Evolutionary conservation across 345 rosid genomes (phyloP).

Genomic region (Populus simonii): DNA sequence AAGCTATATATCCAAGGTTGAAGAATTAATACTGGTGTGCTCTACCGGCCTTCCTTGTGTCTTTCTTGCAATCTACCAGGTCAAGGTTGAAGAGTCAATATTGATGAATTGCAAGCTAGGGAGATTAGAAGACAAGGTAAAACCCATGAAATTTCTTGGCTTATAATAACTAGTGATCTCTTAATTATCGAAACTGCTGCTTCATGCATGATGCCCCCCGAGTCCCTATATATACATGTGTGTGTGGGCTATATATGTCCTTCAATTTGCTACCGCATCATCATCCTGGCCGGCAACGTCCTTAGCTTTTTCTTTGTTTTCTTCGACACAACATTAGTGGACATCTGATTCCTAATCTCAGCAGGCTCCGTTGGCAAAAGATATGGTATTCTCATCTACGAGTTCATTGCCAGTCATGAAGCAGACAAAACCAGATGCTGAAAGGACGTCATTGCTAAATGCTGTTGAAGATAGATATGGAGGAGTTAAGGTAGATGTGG

Average conservation of each 20-base stretch:
- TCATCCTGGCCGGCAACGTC: not conserved
- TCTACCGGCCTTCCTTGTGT: too few species aligned
- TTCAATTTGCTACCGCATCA: not conserved
- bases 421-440: slow-evolving; percentile 12
- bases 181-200: too few species aligned
- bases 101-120: too few species aligned
- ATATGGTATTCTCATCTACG: slow-evolving; percentile 3
- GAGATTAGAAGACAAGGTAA: too few species aligned
- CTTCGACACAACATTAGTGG: not conserved
- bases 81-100: too few species aligned
- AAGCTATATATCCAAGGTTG: too few species aligned
- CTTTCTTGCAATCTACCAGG: too few species aligned
- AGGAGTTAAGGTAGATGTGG: slow-evolving; percentile 50
- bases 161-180: too few species aligned
- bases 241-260: not conserved
- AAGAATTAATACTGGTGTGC: too few species aligned
- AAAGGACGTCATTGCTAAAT: slow-evolving; percentile 9
- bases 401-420: slow-evolving; percentile 13
- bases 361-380: not conserved
- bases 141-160: too few species aligned
- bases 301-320: too few species aligned
- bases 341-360: not conserved
- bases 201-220: too few species aligned
- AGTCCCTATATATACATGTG: not conserved
- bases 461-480: slow-evolving; percentile 46